Conservation (phyloP, 2,329 filamentous ascomycete genomes). For the Penicillium sp. region DNA sequence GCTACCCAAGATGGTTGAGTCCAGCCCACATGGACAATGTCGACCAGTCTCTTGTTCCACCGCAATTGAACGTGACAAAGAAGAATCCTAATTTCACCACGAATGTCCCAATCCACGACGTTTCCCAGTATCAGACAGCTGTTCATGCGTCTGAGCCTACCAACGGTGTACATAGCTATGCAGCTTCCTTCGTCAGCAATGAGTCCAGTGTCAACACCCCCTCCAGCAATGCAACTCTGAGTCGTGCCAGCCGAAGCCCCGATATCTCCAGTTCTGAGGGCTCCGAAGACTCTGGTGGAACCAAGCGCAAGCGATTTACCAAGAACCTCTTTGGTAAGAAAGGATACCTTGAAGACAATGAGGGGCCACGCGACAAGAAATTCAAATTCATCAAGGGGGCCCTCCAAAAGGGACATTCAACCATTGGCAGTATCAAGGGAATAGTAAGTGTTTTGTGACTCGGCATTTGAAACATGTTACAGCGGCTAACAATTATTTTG, state of each 20-base stretch:
- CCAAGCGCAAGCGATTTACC: slow-evolving; percentile 14
- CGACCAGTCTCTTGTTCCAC: background rate
- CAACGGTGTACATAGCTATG: background rate
- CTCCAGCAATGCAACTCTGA: background rate
- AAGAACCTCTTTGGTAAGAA: slow-evolving; percentile 46
- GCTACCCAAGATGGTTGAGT: too few relatives aligned
- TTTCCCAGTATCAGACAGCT: background rate
- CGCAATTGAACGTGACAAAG: background rate
- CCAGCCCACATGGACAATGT: background rate
- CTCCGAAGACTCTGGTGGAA: background rate
- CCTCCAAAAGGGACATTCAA: background rate
- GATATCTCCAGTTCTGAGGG: background rate
- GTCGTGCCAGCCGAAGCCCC: background rate
- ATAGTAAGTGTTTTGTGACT: background rate
- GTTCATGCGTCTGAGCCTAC: background rate
- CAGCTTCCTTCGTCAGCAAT: background rate
- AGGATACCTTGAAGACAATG: slow-evolving; percentile 33
- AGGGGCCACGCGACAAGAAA: background rate
- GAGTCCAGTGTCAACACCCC: background rate
- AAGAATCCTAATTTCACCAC: background rate
- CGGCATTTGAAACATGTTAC: background rate
- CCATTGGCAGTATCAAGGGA: background rate
- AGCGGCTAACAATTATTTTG: background rate
- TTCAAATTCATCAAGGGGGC: background rate
- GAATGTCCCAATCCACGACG: background rate